Conservation (phyloP, 192 early-diverging fungal genomes). For the Mortierella claussenii region DNA sequence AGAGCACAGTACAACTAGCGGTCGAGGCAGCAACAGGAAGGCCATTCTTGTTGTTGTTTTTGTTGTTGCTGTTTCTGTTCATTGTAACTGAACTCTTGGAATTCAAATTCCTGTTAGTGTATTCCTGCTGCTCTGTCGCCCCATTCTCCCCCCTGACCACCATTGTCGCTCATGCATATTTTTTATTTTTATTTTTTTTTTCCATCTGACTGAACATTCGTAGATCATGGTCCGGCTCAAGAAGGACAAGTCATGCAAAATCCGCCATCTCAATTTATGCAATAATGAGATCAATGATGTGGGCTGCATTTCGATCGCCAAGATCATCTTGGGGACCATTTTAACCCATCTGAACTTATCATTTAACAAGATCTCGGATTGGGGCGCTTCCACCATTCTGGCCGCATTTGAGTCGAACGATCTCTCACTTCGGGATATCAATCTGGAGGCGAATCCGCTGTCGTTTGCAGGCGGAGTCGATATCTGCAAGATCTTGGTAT, state of each 20-base stretch:
- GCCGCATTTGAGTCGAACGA: slow-evolving; percentile 47
- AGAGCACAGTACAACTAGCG: not conserved
- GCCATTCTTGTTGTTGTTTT: not conserved
- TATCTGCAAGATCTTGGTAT: slow-evolving; percentile 44
- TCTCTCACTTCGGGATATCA: slow-evolving; percentile 30
- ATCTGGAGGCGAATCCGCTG: slow-evolving; percentile 34
- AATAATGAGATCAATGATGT: slow-evolving; percentile 49
- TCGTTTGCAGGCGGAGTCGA: slow-evolving; percentile 38
- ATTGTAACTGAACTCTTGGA: too few relatives aligned
- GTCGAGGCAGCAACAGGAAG: not conserved
- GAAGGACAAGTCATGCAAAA: slow-evolving; percentile 43
- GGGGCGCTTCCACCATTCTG: slow-evolving; percentile 47
- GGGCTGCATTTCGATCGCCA: slow-evolving; percentile 48
- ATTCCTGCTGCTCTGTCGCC: too few relatives aligned
- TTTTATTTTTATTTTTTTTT: not conserved
- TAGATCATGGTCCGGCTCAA: slow-evolving; percentile 40
- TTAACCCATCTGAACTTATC: slow-evolving; percentile 35
- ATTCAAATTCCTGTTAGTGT: too few relatives aligned
- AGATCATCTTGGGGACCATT: slow-evolving; percentile 24
- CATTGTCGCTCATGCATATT: too few relatives aligned
- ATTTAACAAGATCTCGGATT: slow-evolving; percentile 47
- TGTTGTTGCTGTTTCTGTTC: not conserved
- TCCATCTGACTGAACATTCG: not conserved
- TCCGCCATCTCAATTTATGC: slow-evolving; percentile 32
- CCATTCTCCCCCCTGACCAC: too few relatives aligned